Conservation (phyloP, 257 asterid species). For the Handroanthus guayacan region DNA sequence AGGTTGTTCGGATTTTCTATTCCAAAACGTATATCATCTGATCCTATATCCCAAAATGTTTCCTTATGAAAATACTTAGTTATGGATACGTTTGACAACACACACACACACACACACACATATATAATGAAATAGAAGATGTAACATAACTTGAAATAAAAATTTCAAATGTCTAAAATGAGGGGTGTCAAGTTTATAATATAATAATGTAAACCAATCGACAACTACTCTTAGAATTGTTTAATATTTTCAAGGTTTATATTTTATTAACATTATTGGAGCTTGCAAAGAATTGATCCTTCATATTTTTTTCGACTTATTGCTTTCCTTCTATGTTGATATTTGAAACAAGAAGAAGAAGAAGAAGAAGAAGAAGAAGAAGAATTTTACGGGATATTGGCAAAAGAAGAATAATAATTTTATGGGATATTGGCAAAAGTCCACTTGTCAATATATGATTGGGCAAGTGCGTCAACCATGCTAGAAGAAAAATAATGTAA, state of each 20-base stretch:
- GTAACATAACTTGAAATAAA: not conserved
- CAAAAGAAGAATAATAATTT: no score
- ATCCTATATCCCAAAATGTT: no score
- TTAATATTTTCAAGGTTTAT: not conserved
- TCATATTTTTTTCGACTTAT: not conserved
- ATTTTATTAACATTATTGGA: not conserved
- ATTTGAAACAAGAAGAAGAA: no score
- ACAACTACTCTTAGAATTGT: conserved; percentile 22
- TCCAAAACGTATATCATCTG: no score
- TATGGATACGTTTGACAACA: no score
- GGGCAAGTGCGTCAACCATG: not conserved
- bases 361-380: no score
- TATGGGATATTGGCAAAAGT: not conserved
- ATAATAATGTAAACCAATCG: conserved; percentile 17
- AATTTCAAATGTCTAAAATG: not conserved
- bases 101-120: no score
- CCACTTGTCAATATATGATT: conserved; percentile 5
- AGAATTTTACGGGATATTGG: no score
- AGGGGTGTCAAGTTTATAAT: not conserved
- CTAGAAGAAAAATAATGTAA: not conserved
- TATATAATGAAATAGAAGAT: no score
- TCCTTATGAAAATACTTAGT: no score
- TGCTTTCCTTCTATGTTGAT: not conserved
- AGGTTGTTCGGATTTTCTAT: no score
- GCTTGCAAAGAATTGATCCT: not conserved